Evolutionary conservation across 1,284 basidiomycete species (phyloP).

Genomic region (Microbotryum silenes-acaulis): DNA sequence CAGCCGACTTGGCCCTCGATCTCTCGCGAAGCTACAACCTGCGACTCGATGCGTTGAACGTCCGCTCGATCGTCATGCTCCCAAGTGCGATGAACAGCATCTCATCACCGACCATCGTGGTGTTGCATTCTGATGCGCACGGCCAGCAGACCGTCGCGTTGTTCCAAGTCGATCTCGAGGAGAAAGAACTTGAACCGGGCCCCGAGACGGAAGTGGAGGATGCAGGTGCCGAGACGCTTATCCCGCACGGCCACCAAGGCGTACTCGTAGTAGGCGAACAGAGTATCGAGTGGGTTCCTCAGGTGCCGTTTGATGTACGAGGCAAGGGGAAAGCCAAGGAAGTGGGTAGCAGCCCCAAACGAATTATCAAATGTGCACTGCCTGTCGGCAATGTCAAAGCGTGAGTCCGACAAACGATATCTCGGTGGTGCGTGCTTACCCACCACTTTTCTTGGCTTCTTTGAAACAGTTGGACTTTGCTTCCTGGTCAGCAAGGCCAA

Average conservation of each 20-base stretch:
- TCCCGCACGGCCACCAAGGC: conserved; percentile 20
- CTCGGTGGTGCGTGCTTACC: neutral
- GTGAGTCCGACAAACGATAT: conserved; percentile 7
- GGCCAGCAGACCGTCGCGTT: conserved; percentile 12
- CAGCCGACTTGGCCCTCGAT: conserved; percentile 9
- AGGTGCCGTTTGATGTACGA: neutral
- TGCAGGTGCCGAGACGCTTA: conserved; percentile 25
- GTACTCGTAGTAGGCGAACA: conserved; percentile 32
- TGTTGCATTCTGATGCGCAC: conserved; percentile 13
- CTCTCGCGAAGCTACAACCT: conserved; percentile 27
- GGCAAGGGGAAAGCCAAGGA: conserved; percentile 19
- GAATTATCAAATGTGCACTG: conserved; percentile 3
- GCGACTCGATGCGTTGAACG: conserved; percentile 29
- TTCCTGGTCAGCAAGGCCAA: neutral
- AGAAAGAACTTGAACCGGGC: conserved; percentile 22
- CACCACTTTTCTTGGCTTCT: neutral
- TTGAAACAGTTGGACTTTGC: neutral
- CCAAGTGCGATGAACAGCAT: neutral
- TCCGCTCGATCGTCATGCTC: conserved; percentile 26
- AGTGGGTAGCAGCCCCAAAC: neutral
- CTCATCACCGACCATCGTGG: neutral
- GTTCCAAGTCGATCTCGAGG: conserved; percentile 16
- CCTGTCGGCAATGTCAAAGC: conserved; percentile 24
- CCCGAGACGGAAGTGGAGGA: conserved; percentile 12
- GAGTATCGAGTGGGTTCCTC: conserved; percentile 12